A percentile compares a stretch with the other conserved stretches of the same genome.
These are phyloP conservation scores for Dioszegia hungarica DNA, from an alignment of 768 basidiomycete genomes.

Conservation along the genomic window DNA sequence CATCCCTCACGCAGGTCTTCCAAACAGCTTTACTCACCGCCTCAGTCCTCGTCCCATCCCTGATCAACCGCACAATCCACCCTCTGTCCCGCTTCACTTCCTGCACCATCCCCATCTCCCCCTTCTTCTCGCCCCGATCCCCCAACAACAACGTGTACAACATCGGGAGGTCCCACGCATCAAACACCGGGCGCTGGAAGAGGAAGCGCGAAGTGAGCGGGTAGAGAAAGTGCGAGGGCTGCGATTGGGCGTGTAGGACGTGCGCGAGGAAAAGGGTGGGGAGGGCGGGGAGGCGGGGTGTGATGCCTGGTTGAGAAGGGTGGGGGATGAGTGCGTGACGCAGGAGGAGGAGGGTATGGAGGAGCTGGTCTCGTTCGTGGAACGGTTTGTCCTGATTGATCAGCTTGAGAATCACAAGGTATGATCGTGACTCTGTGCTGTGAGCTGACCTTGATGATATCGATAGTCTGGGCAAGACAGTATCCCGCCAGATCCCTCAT, in stretches of 20 bases:
- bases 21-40: slow-evolving; percentile 32
- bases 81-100: slow-evolving; percentile 73
- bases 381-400: slow-evolving; percentile 57
- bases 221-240: slow-evolving; percentile 82
- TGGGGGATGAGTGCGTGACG: slow-evolving; percentile 56
- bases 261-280: slow-evolving; percentile 78
- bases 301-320: slow-evolving; percentile 33
- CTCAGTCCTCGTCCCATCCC: slow-evolving; percentile 67
- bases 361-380: slow-evolving; percentile 70
- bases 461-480: slow-evolving; percentile 62
- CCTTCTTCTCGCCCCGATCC: slow-evolving; percentile 2
- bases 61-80: slow-evolving; percentile 80
- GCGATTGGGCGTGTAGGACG: slow-evolving; percentile 72
- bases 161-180: slow-evolving; percentile 80
- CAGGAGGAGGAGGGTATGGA: slow-evolving; percentile 65
- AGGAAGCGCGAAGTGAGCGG: slow-evolving; percentile 81
- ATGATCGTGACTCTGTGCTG: background rate
- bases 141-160: slow-evolving; percentile 55
- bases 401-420: background rate
- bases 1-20: background rate
- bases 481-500: slow-evolving; percentile 62
- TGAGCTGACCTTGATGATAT: slow-evolving; percentile 59
- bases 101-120: slow-evolving; percentile 71
- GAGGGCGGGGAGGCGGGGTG: slow-evolving; percentile 64
- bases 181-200: slow-evolving; percentile 78